Evolutionary conservation across 2,329 filamentous ascomycete genomes (phyloP), one percentile per base, ranked within the genome.

Genomic region (Aspergillus alliaceus): DNA sequence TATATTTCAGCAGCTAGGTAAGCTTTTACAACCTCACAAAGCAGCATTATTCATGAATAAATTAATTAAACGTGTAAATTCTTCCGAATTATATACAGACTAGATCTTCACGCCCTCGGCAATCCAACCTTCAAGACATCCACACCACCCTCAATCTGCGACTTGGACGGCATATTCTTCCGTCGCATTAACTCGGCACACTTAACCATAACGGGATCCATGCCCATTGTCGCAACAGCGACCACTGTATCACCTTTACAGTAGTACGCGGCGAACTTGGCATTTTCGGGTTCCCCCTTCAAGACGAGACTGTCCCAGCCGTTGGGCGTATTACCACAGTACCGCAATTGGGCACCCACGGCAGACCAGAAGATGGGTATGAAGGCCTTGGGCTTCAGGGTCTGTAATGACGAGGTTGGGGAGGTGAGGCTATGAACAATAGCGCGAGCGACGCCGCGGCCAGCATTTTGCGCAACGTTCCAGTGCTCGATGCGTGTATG

Each of bases 331-430:
- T 93, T 95, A 12, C 95, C 95, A 70, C 92, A 96, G 80, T 99
- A 99, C 46, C 95, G 86, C 67, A 99, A 76, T 77, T 99, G 95
- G 6, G 87, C 84, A 5, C 93, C 91, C 5, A 99, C 79, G 0
- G 95, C 95, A 1, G 91, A 96, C 95, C 95, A 99, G 80, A 99
- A 99, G 51, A 99, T 85, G 0, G 95, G 95, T 57, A 95, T 93
- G 75, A 96, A 97, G 2, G 85, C 80, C 66, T 90, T 86, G 0
- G 86, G 80, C 60, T 82, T 81, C 46, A 82, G 73, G 7, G 82
- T 65, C 2, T 62, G 62, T 75, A 69, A 58, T 1, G 66, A 56
- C 2, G 62, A 53, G 4, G 65, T 56, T 4, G 58, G 59, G 7
- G 64, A 54, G 2, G 57, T 34, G 6, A 64, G 59, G 18, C 58